Base-by-base conservation (phyloP, 2,329 filamentous ascomycete species). In the Geosmithia flava region DNA sequence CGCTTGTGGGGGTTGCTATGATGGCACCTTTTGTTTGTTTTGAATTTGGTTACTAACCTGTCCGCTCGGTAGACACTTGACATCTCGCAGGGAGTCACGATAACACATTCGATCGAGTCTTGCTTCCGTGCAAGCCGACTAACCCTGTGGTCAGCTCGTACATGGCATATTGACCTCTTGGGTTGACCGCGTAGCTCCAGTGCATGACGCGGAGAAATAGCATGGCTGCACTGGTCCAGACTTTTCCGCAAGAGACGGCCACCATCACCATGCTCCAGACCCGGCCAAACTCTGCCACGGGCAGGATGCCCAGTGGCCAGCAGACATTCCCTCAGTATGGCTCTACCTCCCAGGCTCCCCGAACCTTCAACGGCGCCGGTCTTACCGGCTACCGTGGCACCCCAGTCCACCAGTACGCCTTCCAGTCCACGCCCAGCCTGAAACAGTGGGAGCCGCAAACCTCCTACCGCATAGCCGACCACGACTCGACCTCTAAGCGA, bases 211-310 rank as follows among this genome's bases (percentile, higher is more conserved):
- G 42, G 23, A 33, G 13, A 7, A 30, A 16, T 40, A 83, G 63
- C 65, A 91, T 93, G 87, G 86, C 86, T 72, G 85, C 86, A 66
- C 75, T 91, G 72, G 83, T 90, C 61, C 87, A 91, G 70, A 80
- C 83, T 52, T 86, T 85, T 62, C 79, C 85, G 59, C 83, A 87
- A 69, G 83, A 87, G 67, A 80, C 81, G 60, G 74, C 75, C 65
- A 81, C 84, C 56, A 75, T 81, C 58, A 82, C 82, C 54, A 84
- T 89, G 76, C 80, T 90, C 59, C 85, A 88, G 65, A 77, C 82
- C 57, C 79, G 83, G 63, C 79, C 83, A 53, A 74, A 75, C 48
- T 83, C 85, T 51, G 59, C 57, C 44, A 53, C 58, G 47, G 57
- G 54, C 56, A 66, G 67, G 55, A 78, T 83, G 62, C 62, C 74